Base-by-base conservation (phyloP, 2,329 filamentous ascomycete species). In the Chaetomium sp. region DNA sequence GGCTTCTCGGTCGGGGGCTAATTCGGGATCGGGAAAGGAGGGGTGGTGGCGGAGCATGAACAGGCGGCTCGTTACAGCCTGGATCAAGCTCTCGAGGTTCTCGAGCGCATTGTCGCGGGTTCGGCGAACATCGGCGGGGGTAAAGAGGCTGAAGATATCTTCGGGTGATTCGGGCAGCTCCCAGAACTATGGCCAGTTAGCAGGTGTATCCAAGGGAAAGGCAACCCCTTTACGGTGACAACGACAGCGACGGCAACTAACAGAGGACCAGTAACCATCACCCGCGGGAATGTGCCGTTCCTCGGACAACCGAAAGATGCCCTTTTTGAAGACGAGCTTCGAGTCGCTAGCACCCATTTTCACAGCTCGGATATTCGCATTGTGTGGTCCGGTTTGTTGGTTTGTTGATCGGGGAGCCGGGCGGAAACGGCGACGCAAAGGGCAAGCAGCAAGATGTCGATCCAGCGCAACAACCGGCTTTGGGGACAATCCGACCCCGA, bases 261-360 rank as follows among this genome's bases (percentile, higher is more conserved):
- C 93, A 76, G 92, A 91, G 69, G 90, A 89, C 95, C 95, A 99
- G 81, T 97, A 97, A 21, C 87, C 83, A 80, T 97, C 92, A 78
- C 95, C 90, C 63, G 92, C 87, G 66, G 92, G 85, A 75, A 98
- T 97, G 76, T 91, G 85, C 70, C 89, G 88, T 77, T 96, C 90
- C 77, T 97, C 93, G n/a, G 93, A 95, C 65, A 99, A 87, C 75
- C 91, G 88, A 82, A 98, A 97, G 81, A 98, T 96, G 79, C 93
- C 94, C 80, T 96, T 92, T 81, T 97, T 98, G 85, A 99, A 98
- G 75, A 94, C 92, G 75, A 98, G 88, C 85, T 98, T 98, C 74
- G 94, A 98, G 81, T 98, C 94, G 80, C 94, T 97, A 76, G 94
- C 94, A 79, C 95, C 95, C 95, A 99, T 99, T 63, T 70, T 78